These are phyloP conservation scores for Diaporthe velutina DNA, from an alignment of 2,329 filamentous ascomycete species.

Conservation along the genomic window DNA sequence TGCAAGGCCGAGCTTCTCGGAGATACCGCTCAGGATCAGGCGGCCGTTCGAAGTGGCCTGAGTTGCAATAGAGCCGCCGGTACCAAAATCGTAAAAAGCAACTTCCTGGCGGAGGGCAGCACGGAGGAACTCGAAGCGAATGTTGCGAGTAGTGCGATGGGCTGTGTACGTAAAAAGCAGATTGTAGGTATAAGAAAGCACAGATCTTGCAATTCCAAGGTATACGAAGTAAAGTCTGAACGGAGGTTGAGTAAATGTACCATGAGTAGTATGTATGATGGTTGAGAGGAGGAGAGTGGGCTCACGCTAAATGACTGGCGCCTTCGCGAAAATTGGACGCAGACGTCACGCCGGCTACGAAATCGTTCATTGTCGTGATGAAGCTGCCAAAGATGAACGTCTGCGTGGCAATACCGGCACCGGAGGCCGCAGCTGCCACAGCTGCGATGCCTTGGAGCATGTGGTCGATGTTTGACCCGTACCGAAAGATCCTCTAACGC, in stretches of 20 bases:
- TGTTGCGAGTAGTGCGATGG: background rate
- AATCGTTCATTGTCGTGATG: constrained; percentile 6
- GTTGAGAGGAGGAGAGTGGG: background rate
- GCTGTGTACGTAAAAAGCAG: background rate
- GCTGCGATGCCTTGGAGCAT: background rate
- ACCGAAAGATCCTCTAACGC: background rate
- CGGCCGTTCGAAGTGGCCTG: background rate
- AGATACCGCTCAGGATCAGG: background rate
- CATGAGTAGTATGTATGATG: background rate
- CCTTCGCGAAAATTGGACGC: background rate
- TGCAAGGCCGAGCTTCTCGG: background rate
- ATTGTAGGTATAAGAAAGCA: background rate
- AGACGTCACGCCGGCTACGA: background rate
- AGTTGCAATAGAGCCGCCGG: background rate
- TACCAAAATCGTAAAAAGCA: background rate
- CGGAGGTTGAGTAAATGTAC: too few relatives aligned
- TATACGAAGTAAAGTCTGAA: background rate
- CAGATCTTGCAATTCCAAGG: background rate
- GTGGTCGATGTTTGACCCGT: background rate
- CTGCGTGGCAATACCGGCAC: constrained; percentile 3
- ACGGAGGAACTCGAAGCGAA: background rate
- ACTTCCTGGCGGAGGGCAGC: background rate
- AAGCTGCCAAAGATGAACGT: constrained; percentile 6
- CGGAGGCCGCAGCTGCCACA: background rate
- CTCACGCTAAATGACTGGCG: background rate